Percentiles rank a stretch among this genome's conserved stretches.
phyloP scores from a whole-genome alignment of 257 asterid genomes.

The Nicotiana tomentosiformis region DNA sequence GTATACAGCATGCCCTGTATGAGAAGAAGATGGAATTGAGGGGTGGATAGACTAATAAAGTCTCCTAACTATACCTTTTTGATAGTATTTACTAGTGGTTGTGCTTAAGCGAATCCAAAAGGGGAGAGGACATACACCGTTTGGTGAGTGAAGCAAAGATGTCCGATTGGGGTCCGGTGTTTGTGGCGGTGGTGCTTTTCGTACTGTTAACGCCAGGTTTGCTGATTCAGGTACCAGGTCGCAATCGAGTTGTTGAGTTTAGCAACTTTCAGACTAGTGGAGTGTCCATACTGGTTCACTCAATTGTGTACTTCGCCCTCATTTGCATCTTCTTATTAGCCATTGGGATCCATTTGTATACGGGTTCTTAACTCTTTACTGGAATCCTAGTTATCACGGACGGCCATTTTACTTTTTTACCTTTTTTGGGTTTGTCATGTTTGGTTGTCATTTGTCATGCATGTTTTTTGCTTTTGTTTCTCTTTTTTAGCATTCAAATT shows the following conservation, averaged over 20 bases:
- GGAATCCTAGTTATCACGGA: background rate
- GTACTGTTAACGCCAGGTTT: conserved; percentile 79
- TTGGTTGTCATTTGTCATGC: background rate
- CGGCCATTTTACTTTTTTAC: background rate
- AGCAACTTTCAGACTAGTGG: conserved; percentile 82
- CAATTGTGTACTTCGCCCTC: conserved; percentile 68
- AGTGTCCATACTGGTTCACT: conserved; percentile 64
- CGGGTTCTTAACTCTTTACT: conserved; percentile 32
- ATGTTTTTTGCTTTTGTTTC: background rate
- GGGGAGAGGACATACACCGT: background rate
- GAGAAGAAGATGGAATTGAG: background rate
- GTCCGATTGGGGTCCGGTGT: conserved; percentile 96
- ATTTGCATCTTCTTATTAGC: conserved; percentile 79
- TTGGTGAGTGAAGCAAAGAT: conserved; percentile 17
- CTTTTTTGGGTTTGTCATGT: background rate
- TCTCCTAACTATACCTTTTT: too few species aligned
- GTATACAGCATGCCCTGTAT: background rate
- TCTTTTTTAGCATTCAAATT: background rate
- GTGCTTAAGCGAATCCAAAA: background rate
- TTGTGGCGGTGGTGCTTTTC: conserved; percentile 80
- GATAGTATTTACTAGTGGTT: background rate
- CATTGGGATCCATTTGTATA: conserved; percentile 62
- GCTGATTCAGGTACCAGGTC: conserved; percentile 80
- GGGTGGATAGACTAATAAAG: background rate
- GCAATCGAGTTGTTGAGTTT: conserved; percentile 63